Base-by-base conservation (phyloP, 495 filamentous ascomycete species). In the Annulohypoxylon stygium region DNA sequence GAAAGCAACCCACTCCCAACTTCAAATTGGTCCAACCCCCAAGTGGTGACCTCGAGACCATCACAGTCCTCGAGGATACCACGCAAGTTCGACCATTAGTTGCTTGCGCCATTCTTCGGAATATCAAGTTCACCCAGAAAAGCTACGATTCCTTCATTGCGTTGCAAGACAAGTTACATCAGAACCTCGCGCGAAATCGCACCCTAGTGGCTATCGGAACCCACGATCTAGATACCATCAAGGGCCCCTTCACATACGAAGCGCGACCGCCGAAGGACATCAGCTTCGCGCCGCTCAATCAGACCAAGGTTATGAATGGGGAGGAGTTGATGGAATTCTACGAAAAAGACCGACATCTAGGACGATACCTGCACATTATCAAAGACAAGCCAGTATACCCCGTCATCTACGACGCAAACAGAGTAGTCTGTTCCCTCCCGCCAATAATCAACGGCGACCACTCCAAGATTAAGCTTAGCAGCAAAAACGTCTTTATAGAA, bases 371-470 rank as follows among this genome's bases (percentile, higher is more conserved):
- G 25, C 91, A 95, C 78, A 99, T 99, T 75, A 95, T 99, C 78
- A 89, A 90, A 20, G 94, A 97, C 79, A 93, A 92, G 62, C 93
- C 95, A 14, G 91, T 97, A 34, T 99, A 98, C 80, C 96, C 96
- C n/a, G 93, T 97, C 54, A 95, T 99, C 73, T 93, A 93, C 75
- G 96, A 99, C 82, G 88, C 93, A 39, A 92, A 97, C 71, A 85
- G 90, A 37, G 91, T 88, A 34, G 93, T 98, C 54, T 97, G 94
- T 84, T 98, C 95, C 25, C 86, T 99, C 61, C 96, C 96, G 0
- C 96, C 96, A 18, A 97, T 98, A 78, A 99, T 99, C 86, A 99
- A 99, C 82, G 89, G 94, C 69, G 88, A 99, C 76, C 94, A 93
- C 82, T 97, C 94, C 62, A 99, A 98, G 84, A 98, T 99, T 78